Percentiles rank a stretch among this genome's conserved stretches.
phyloP scores from a whole-genome alignment of 1,284 basidiomycete genomes.

The Pseudozyma sp. region DNA sequence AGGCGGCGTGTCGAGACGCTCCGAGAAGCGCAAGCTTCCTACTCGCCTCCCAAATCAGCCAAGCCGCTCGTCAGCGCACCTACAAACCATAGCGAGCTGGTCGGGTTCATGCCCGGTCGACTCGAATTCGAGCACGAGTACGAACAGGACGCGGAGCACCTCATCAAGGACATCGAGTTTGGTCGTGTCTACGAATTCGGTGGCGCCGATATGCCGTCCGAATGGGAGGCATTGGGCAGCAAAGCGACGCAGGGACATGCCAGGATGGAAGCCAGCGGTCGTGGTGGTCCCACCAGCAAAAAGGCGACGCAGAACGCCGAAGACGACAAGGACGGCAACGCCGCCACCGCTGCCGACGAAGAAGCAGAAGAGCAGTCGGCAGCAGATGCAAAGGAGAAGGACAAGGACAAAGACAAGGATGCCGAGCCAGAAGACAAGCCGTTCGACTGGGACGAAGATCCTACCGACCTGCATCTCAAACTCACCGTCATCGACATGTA shows the following conservation, averaged over 20 bases:
- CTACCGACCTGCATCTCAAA: conserved; percentile 87
- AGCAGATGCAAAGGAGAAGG: conserved; percentile 54
- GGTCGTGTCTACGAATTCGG: conserved; percentile 86
- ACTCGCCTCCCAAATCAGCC: conserved; percentile 55
- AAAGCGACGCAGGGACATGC: conserved; percentile 58
- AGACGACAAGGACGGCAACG: conserved; percentile 45
- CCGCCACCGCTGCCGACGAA: conserved; percentile 6
- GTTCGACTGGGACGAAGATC: conserved; percentile 77
- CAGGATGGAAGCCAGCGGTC: conserved; percentile 74
- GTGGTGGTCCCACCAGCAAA: conserved; percentile 71
- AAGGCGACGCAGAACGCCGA: conserved; percentile 53
- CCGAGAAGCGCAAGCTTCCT: conserved; percentile 59
- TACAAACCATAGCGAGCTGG: conserved; percentile 87
- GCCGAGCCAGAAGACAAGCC: conserved; percentile 60
- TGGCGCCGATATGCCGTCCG: conserved; percentile 74
- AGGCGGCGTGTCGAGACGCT: conserved; percentile 62
- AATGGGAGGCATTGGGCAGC: conserved; percentile 60
- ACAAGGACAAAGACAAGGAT: conserved; percentile 49
- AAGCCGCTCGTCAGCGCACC: conserved; percentile 91
- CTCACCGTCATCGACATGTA: conserved; percentile 91
- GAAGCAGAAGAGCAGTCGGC: conserved; percentile 37
- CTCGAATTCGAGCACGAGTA: conserved; percentile 97
- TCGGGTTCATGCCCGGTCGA: conserved; percentile 92
- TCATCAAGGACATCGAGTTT: conserved; percentile 96
- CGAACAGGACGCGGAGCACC: conserved; percentile 89